Evolutionary conservation across 2,329 filamentous ascomycete species (phyloP).

Genomic region (Monilinia aucupariae): DNA sequence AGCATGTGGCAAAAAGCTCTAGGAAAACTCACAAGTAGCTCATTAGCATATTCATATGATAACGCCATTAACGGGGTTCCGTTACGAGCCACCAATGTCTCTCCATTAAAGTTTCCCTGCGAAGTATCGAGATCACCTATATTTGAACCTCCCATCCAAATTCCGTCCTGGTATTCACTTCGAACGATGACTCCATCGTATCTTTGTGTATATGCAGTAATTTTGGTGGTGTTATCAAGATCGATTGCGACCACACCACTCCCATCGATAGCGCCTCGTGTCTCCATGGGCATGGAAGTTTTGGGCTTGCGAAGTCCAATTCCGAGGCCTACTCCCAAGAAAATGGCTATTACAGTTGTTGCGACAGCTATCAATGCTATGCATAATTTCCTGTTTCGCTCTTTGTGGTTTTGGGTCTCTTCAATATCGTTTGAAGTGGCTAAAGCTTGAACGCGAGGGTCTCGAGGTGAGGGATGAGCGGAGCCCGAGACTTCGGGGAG

Average conservation of each 20-base stretch:
- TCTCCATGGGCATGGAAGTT: neutral
- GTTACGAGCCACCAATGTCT: constrained; percentile 7
- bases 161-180: neutral
- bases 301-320: neutral
- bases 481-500: neutral
- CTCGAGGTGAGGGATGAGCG: neutral
- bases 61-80: constrained; percentile 7
- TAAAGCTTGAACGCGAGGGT: neutral
- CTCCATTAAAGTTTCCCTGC: neutral
- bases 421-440: neutral
- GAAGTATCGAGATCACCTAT: neutral
- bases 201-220: neutral
- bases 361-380: neutral
- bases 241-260: constrained; percentile 4
- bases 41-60: neutral
- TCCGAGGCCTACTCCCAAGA: neutral
- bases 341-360: neutral
- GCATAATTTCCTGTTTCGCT: neutral
- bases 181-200: neutral
- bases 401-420: neutral
- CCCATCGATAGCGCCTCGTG: neutral
- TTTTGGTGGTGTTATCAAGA: constrained; percentile 4
- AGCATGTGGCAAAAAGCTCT: neutral
- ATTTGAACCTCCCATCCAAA: neutral
- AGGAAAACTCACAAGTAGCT: neutral